These are phyloP conservation scores for Nyctanthes arbortristis DNA, from an alignment of 257 asterid species.

Conservation along the genomic window DNA sequence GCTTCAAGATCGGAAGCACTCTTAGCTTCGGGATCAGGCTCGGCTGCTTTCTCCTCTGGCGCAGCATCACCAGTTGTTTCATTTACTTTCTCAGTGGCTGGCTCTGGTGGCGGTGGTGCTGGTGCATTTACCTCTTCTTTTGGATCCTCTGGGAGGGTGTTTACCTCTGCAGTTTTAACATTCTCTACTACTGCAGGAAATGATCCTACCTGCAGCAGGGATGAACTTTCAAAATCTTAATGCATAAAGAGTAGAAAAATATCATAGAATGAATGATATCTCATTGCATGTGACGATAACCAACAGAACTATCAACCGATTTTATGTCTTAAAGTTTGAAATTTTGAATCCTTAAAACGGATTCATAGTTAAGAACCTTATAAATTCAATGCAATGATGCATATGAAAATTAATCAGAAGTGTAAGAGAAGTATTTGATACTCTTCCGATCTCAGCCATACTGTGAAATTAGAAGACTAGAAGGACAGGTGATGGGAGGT, in stretches of 20 bases:
- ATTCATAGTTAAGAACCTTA: not conserved
- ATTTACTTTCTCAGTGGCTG: conserved; percentile 1
- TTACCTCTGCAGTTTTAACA: conserved; percentile 25
- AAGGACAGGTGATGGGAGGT: not conserved
- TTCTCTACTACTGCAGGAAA: conserved; percentile 29
- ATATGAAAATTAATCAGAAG: not conserved
- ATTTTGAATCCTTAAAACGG: not conserved
- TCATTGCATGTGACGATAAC: not conserved
- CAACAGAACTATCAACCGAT: not conserved
- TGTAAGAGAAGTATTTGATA: conserved; percentile 9
- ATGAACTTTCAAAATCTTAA: not conserved
- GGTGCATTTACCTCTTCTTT: conserved; percentile 21
- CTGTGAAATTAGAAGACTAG: not conserved
- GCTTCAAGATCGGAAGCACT: conserved; percentile 7
- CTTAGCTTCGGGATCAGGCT: conserved; percentile 20
- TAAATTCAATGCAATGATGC: no score
- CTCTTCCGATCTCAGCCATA: conserved; percentile 65
- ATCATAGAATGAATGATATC: not conserved
- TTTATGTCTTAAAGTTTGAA: not conserved
- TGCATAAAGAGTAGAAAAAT: not conserved
- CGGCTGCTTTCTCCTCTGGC: conserved; percentile 7
- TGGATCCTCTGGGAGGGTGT: conserved; percentile 23
- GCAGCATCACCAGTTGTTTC: conserved; percentile 18
- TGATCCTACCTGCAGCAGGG: conserved; percentile 44
- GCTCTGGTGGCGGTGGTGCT: not conserved